These are phyloP conservation scores for Syzygium syzygioides DNA, from an alignment of 441 rosid genomes.

Conservation along the genomic window DNA sequence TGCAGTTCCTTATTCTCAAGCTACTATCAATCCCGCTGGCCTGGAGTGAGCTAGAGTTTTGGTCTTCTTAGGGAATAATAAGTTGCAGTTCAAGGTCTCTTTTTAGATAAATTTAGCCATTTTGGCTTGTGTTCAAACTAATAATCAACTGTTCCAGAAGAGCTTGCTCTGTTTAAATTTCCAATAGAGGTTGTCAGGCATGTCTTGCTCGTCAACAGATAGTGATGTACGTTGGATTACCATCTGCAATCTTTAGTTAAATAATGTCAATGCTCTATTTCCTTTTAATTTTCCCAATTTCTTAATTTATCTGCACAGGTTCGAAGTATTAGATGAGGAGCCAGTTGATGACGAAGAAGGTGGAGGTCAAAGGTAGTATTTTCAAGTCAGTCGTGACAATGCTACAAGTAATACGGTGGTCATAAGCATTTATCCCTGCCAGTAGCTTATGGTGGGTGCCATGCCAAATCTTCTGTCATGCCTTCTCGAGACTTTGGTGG, in stretches of 20 bases:
- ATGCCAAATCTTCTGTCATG: background rate
- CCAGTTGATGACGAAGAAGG: slow-evolving; percentile 93
- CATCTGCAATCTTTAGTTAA: background rate
- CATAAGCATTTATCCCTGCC: background rate
- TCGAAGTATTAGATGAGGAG: slow-evolving; percentile 93
- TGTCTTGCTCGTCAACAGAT: background rate
- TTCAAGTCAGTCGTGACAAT: background rate
- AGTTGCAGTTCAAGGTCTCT: background rate
- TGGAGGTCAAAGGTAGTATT: slow-evolving; percentile 59
- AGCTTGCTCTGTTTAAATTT: background rate
- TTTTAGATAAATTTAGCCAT: background rate
- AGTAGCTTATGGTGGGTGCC: background rate
- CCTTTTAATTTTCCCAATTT: background rate
- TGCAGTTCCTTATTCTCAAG: background rate
- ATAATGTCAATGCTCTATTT: background rate
- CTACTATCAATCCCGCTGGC: background rate
- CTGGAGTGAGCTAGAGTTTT: background rate
- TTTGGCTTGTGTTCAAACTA: background rate
- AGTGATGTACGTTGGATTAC: background rate
- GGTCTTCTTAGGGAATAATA: background rate
- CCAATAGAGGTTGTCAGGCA: background rate
- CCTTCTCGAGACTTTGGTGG: background rate
- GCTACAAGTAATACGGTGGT: background rate
- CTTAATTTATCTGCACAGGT: slow-evolving; percentile 30
- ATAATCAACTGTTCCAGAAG: background rate